Base-by-base conservation (phyloP, 2,329 filamentous ascomycete species). In the Myriosclerotinia curreyana region DNA sequence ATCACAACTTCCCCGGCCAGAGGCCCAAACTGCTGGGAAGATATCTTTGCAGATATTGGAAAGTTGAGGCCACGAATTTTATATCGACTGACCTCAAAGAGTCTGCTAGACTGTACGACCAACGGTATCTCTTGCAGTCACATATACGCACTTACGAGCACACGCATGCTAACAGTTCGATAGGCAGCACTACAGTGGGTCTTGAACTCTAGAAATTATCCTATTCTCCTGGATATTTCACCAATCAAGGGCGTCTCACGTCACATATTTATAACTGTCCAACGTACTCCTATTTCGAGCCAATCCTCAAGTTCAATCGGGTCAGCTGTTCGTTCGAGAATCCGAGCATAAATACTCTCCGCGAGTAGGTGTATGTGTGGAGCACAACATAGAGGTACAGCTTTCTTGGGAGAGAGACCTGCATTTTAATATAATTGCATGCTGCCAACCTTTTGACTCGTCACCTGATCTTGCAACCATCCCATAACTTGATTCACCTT, bases 191-290 rank as follows among this genome's bases (percentile, higher is more conserved):
- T 36, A 20, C 46, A 51, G 61, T 42, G 44, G 55, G 40, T 63
- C 34, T 36, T 63, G 20, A 40, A 50, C 34, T 59, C 25, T 22
- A 44, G 14, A 48, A 51, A 40, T 15, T 22, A 15, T 51, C 52
- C 46, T 63, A 59, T 50, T 49, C 36, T 63, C 53, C 55, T 51
- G n/a, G 20, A 17, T 22, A 15, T 38, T 50, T 50, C 14, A 50
- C 61, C 61, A 63, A 63, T 63, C 61, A 59, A 48, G 28, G 36
- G 36, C 46, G 55, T 59, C 61, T 63, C 61, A 63, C 61, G 61
- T 63, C 61, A 63, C 61, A 63, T 63, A 59, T 34, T 49, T 50
- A 48, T 42, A 63, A 59, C 20, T 59, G 61, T 59, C 61, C 22
- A 64, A 64, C 61, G 61, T 59, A 36, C 46, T 64, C 61, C 53